Base-by-base conservation (phyloP, 2,329 filamentous ascomycete species). In the Penicillium sp. region DNA sequence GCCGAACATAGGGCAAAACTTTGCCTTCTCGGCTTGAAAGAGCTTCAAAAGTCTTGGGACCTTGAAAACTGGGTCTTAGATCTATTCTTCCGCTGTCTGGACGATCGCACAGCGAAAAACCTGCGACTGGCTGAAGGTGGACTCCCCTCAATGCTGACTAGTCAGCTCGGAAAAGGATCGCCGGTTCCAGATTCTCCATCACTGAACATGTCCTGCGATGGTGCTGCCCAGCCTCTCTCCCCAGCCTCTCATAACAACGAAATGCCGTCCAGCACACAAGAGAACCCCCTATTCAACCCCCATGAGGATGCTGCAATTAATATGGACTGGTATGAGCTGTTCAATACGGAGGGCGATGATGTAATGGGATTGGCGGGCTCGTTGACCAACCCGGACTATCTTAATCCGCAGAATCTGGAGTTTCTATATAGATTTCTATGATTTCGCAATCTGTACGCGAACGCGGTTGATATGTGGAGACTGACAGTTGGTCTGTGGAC, bases 21-120 rank as follows among this genome's bases (percentile, higher is more conserved):
- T 0, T 81, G 79, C 52, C 63, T 81, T 0, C 59, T 81, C 16
- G 77, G 79, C 0, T 59, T 81, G 0, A 73, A 79, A 46, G 79
- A 81, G 54, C 60, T 81, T 8, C 79, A 80, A 52, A 77, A 76
- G 48, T 77, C 75, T 0, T 81, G 79, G 79, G 77, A 80, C 45
- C 63, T 81, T 8, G 77, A 77, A 13, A 81, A 80, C 50, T 78
- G 77, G 75, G 75, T 81, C 0, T 60, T 81, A 2, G 71, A 81
- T 55, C 64, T 81, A 0, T 81, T 81, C 54, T 78, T 80, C 28
- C 77, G 78, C 5, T 79, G 77, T 40, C 60, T 79, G 2, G 79
- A 81, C 55, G 72, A 75, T 44, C 71, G 75, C 18, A 80, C 75
- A 0, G 77, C 77, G 2, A 70, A 69, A 9, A 69, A 72, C 14